Evolutionary conservation across 352 stramenopile genomes (phyloP), one percentile per base, ranked within the genome.

Genomic region (Poterioochromonas sp.): DNA sequence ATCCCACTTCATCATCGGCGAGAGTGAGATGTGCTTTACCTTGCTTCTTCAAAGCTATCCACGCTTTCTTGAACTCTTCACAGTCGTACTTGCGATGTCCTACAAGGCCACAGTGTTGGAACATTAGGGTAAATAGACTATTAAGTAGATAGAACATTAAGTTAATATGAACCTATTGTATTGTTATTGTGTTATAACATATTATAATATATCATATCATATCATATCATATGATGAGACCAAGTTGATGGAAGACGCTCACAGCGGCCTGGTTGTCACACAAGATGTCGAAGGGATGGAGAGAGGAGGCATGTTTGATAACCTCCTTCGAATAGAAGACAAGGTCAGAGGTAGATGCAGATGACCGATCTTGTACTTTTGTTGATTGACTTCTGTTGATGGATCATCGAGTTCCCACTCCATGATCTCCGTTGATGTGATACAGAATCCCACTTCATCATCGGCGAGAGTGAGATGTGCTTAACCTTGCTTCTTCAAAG

Each of bases 321-420:
- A n/a, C n/a, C n/a, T n/a, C n/a, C n/a, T n/a, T n/a, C n/a, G n/a
- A n/a, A n/a, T n/a, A n/a, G n/a, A n/a, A n/a, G n/a, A n/a, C n/a
- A n/a, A n/a, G n/a, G n/a, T n/a, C n/a, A n/a, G n/a, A n/a, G n/a
- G n/a, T n/a, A n/a, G n/a, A n/a, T n/a, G n/a, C n/a, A n/a, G n/a
- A 58, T 58, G 47, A 58, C 47, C 47, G 47, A 58, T 58, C 47
- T 58, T 58, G 47, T 58, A 58, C 47, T n/a, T n/a, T n/a, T n/a
- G n/a, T n/a, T n/a, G n/a, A n/a, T n/a, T n/a, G n/a, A n/a, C n/a
- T 58, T 58, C 47, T 58, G 47, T 58, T 58, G 47, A 58, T 58
- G 47, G 47, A 58, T 58, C 47, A 58, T 58, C 47, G 47, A 58
- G 47, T 58, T 58, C 47, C 47, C 47, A 58, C 47, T 58, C 47